Conservation (phyloP, 1,139 yeast species). For the Torulaspora globosa region DNA sequence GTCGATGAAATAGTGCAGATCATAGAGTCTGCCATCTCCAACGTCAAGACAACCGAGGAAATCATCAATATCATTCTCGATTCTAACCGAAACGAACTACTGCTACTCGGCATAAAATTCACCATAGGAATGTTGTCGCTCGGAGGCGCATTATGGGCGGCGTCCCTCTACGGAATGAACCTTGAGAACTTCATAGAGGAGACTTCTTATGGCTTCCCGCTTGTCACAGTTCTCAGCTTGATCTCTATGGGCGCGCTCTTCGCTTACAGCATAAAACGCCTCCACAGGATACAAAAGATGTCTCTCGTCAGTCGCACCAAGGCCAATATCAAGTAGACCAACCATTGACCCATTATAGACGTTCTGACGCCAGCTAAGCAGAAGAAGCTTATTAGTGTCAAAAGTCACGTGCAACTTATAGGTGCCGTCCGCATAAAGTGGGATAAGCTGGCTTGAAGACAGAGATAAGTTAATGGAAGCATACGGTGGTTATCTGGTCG, state of each 20-base stretch:
- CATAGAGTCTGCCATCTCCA: slow-evolving; percentile 63
- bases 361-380: too few relatives aligned
- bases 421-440: neutral
- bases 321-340: slow-evolving; percentile 1
- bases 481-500: neutral
- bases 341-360: too few relatives aligned
- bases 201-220: slow-evolving; percentile 50
- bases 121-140: slow-evolving; percentile 60
- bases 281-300: slow-evolving; percentile 44
- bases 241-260: slow-evolving; percentile 35
- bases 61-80: slow-evolving; percentile 74
- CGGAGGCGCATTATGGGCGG: slow-evolving; percentile 60
- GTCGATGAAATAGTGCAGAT: slow-evolving; percentile 80
- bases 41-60: slow-evolving; percentile 76
- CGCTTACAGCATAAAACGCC: slow-evolving; percentile 39
- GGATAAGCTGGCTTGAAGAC: neutral
- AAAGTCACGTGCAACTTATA: neutral
- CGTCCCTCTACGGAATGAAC: slow-evolving; percentile 81
- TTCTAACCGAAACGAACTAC: slow-evolving; percentile 71
- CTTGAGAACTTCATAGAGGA: slow-evolving; percentile 74
- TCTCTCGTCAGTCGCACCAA: slow-evolving; percentile 39
- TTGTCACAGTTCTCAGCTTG: slow-evolving; percentile 36
- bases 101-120: slow-evolving; percentile 66
- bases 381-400: neutral
- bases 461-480: neutral